phyloP scores from a whole-genome alignment of 768 basidiomycete genomes.

The Termitomyces sp. region DNA sequence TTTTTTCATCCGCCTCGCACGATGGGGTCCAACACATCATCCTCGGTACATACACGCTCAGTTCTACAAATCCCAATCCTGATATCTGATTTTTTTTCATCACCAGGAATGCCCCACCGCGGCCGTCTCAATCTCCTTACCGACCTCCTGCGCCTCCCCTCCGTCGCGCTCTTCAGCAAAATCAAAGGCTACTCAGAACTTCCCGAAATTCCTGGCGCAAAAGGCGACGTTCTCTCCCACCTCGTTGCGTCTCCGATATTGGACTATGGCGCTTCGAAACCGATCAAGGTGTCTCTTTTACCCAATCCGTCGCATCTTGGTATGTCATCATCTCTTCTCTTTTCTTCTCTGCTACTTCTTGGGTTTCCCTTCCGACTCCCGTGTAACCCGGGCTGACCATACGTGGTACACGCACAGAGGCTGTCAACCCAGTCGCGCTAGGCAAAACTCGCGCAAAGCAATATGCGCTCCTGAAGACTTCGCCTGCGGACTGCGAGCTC shows the following conservation, averaged over 20 bases:
- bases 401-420: slow-evolving; percentile 45
- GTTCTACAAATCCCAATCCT: background rate
- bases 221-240: slow-evolving; percentile 88
- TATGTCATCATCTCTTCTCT: background rate
- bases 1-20: slow-evolving; percentile 63
- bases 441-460: slow-evolving; percentile 93
- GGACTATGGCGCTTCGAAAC: slow-evolving; percentile 41
- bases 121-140: slow-evolving; percentile 84
- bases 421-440: slow-evolving; percentile 80
- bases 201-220: slow-evolving; percentile 57
- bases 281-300: slow-evolving; percentile 69
- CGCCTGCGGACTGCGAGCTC: slow-evolving; percentile 43
- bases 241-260: slow-evolving; percentile 66
- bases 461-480: slow-evolving; percentile 68
- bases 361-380: background rate
- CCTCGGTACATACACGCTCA: slow-evolving; percentile 28
- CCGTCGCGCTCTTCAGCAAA: slow-evolving; percentile 77
- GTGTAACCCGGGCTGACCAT: background rate
- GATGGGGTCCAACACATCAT: slow-evolving; percentile 68
- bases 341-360: background rate
- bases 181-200: slow-evolving; percentile 75
- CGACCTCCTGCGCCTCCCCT: slow-evolving; percentile 62
- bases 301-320: slow-evolving; percentile 10
- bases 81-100: background rate
- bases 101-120: slow-evolving; percentile 77